Evolutionary conservation across 805 yeast species (phyloP), one percentile per base, ranked within the genome.

Genomic region (Yarrowia osloensis): DNA sequence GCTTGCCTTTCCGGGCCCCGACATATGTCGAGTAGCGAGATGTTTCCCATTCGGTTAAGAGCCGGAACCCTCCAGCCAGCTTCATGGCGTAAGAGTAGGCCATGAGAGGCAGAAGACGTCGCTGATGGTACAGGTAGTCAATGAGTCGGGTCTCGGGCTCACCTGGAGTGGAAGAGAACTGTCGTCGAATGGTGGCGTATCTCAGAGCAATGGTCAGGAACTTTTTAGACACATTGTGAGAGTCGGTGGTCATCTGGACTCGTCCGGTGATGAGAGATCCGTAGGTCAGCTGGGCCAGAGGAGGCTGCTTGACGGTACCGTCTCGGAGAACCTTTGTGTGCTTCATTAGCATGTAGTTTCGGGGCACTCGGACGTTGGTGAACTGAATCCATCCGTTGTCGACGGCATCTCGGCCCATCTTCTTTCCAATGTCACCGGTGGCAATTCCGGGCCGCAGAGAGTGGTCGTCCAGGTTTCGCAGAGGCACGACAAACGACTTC

Each of bases 381-480:
- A 90, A 93, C 79, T 92, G 97, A 73, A 93, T 90, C 97, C 97
- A 93, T 67, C 98, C 98, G 77, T 93, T 93, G 75, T 93, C 98
- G 70, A 93, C 89, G 68, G 97, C 97, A 73, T 92, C 95, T 74
- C 97, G 84, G 65, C 98, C 98, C 97, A 93, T 91, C 79, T 93
- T 93, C 70, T 89, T 86, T 67, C 98, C 98, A 75, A 93, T 91
- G 76, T 93, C 98, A 69, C 98, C 98, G 70, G 90, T 82, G 33
- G 90, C 78, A 67, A 93, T 80, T 67, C 98, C 98, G 1, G 96
- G 91, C 70, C 84, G 78, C 69, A 93, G 77, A 68, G 88, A 82
- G 79, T 90, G 94, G 57, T 71, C 74, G 68, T 85, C 81, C 4
- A 84, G 75, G 77, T 91, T 94, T 77, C 98, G 83, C 70, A 93